Percentiles rank a stretch among this genome's conserved stretches.
phyloP scores from a whole-genome alignment of 331 rosid genomes.

The Saraca asoca region DNA sequence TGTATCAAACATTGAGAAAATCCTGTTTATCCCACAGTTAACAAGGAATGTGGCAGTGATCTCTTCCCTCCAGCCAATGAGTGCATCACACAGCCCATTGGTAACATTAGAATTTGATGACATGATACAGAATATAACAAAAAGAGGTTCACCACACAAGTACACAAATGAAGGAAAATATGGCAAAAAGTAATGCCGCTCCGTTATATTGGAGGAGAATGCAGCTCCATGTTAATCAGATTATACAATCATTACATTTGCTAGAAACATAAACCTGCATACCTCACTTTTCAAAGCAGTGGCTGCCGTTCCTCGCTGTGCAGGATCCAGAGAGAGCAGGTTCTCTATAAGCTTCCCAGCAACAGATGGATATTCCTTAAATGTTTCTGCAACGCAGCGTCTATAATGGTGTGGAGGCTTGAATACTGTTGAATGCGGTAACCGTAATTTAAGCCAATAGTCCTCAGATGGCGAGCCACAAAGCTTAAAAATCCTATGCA shows the following conservation, averaged over 20 bases:
- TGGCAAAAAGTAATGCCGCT: neutral
- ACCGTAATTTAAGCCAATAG: conserved; percentile 69
- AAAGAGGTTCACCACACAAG: conserved; percentile 2
- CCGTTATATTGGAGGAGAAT: too few species aligned
- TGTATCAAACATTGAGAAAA: too few species aligned
- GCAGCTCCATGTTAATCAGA: too few species aligned
- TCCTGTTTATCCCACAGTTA: too few species aligned
- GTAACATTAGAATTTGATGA: too few species aligned
- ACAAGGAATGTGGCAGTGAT: too few species aligned
- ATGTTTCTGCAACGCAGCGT: conserved; percentile 66
- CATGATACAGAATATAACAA: neutral
- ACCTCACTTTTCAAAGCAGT: conserved; percentile 79
- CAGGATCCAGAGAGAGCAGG: conserved; percentile 78
- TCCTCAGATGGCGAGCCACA: conserved; percentile 96
- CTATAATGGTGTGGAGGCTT: conserved; percentile 78
- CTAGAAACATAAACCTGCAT: neutral
- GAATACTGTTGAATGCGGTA: conserved; percentile 62
- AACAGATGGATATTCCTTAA: conserved; percentile 63
- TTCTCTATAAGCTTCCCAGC: conserved; percentile 69
- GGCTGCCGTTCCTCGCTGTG: conserved; percentile 72
- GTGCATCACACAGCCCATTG: too few species aligned
- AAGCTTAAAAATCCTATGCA: conserved; percentile 89
- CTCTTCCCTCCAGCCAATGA: too few species aligned
- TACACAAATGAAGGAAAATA: conserved; percentile 16
- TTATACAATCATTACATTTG: too few species aligned